Evolutionary conservation across 305 asterid species (phyloP).

Genomic region (Fraxinus nigra): DNA sequence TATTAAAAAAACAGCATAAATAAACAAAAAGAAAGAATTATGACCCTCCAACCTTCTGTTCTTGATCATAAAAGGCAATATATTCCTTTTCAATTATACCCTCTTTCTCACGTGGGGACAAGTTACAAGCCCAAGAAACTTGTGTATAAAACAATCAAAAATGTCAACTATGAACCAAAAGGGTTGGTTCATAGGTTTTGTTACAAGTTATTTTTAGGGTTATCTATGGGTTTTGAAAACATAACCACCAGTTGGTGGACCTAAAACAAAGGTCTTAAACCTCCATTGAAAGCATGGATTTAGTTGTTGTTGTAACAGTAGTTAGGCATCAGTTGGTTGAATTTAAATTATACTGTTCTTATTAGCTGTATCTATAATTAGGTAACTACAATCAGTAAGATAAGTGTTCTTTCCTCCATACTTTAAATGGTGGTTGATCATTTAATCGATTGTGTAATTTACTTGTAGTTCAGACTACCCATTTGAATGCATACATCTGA

Average conservation of each 20-base stretch:
- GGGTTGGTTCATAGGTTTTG: constrained; percentile 33
- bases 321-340: constrained; percentile 34
- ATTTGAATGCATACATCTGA: not conserved
- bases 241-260: constrained; percentile 88
- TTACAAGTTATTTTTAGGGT: constrained; percentile 27
- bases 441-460: not conserved
- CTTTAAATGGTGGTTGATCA: not conserved
- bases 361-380: constrained; percentile 6
- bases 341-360: constrained; percentile 12
- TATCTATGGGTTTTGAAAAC: constrained; percentile 39
- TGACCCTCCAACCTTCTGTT: constrained; percentile 40
- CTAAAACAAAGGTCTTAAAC: constrained; percentile 44
- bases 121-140: constrained; percentile 35
- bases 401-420: not conserved
- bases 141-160: constrained; percentile 13
- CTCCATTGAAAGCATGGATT: constrained; percentile 24
- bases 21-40: constrained; percentile 39
- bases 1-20: constrained; percentile 30
- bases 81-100: constrained; percentile 42
- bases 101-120: constrained; percentile 71
- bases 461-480: not conserved
- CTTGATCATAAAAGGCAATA: constrained; percentile 25
- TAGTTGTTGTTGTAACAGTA: constrained; percentile 32
- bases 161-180: constrained; percentile 20
- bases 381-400: not conserved